Percentiles rank a stretch among this genome's conserved stretches.
Conservation (phyloP, 2,329 filamentous ascomycete genomes). For the Penicillium sp. region DNA sequence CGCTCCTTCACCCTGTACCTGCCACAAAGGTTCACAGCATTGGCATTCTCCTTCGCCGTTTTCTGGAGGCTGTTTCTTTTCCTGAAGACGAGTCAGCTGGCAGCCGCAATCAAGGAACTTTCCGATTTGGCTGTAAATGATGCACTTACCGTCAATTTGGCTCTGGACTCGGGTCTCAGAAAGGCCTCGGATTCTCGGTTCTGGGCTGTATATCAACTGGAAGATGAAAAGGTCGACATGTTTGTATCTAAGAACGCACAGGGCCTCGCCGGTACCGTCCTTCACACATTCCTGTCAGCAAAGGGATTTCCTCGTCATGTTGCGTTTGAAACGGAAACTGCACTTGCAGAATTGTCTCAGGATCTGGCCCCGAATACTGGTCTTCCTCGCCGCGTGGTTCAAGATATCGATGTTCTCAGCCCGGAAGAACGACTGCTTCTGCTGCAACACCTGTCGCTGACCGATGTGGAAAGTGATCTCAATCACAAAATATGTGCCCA, state of each 20-base stretch:
- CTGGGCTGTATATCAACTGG: conserved; percentile 40
- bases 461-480: conserved; percentile 26
- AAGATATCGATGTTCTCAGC: conserved; percentile 42
- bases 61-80: conserved; percentile 25
- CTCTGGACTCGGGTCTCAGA: conserved; percentile 41
- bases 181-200: conserved; percentile 36
- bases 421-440: conserved; percentile 41
- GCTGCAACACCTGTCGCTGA: conserved; percentile 35
- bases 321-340: conserved; percentile 39
- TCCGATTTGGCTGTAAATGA: conserved; percentile 26
- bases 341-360: conserved; percentile 35
- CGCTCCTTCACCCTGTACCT: conserved; percentile 39
- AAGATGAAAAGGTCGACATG: conserved; percentile 31
- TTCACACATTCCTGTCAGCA: conserved; percentile 46
- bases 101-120: conserved; percentile 30
- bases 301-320: conserved; percentile 37
- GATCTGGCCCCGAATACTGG: conserved; percentile 26
- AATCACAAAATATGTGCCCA: conserved; percentile 30
- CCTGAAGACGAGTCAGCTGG: conserved; percentile 21
- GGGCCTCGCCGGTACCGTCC: conserved; percentile 40
- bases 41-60: conserved; percentile 28
- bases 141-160: conserved; percentile 31
- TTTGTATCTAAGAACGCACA: conserved; percentile 44
- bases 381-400: conserved; percentile 37
- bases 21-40: conserved; percentile 33